Base-by-base conservation (phyloP, 768 basidiomycete genomes). In the Lactarius deliciosus region DNA sequence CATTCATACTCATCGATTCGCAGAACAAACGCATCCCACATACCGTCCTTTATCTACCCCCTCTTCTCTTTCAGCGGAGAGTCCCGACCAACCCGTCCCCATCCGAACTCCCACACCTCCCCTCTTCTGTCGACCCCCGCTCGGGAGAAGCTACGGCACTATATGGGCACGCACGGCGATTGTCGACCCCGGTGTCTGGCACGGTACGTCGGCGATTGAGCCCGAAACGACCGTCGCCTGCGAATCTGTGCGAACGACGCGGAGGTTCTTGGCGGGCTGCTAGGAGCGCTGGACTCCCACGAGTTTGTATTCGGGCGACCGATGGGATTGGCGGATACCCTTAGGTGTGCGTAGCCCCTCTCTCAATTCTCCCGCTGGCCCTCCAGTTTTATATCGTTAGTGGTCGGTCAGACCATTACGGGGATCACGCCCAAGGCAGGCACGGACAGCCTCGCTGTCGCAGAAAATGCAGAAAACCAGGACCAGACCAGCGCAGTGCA, bases 21-120 rank as follows among this genome's bases (percentile, higher is more conserved):
- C 72, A 96, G 92, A 91, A 96, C 75, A 80, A 38, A 9, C 85
- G 1, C 81, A 82, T 7, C 78, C 83, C 50, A 87, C 84, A 88
- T 60, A 84, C 87, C 97, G 45, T n/a, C 45, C 45, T 45, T 57
- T 82, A 84, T 15, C 77, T 96, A 3, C 86, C 91, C 0, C 9
- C 85, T 38, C 10, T 38, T 38, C 36, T 11, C 4, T 11, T 11
- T 38, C 36, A 38, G 10, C 11, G 11, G 4, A 10, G 9, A 38
- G 36, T 11, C 36, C 36, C 36, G 7, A 36, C 10, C 34, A 3
- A 38, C 36, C 11, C 36, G 3, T 38, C 11, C 10, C 36, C 36
- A 11, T 38, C 34, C 11, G 36, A 38, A 38, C 34, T 10, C 36
- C 32, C 36, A 36, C 9, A 10, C 10, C 36, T 11, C 36, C 10